Conservation (phyloP, 257 asterid genomes). For the Solanum chaucha region DNA sequence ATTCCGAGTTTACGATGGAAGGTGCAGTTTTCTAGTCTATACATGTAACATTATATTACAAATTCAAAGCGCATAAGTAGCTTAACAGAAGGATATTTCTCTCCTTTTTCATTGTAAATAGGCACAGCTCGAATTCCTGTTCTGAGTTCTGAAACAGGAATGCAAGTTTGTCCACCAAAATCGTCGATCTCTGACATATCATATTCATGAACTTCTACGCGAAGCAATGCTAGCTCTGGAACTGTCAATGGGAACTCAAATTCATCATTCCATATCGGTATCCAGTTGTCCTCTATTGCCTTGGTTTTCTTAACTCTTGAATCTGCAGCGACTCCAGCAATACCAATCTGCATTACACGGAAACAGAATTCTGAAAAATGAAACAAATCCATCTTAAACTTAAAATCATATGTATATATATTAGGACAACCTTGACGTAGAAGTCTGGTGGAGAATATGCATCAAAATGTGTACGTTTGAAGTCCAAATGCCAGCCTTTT, state of each 20-base stretch:
- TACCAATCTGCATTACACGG: conserved; percentile 39
- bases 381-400: too few species aligned
- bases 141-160: conserved; percentile 67
- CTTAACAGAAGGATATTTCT: conserved; percentile 57
- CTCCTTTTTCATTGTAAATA: conserved; percentile 49
- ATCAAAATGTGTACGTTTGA: too few species aligned
- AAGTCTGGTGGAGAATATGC: too few species aligned
- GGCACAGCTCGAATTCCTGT: conserved; percentile 61
- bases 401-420: too few species aligned
- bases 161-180: conserved; percentile 84
- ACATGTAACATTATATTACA: conserved; percentile 8
- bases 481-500: too few species aligned
- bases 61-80: conserved; percentile 48
- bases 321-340: conserved; percentile 67
- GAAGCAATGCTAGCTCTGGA: conserved; percentile 68
- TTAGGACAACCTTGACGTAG: too few species aligned
- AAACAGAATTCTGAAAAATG: neutral
- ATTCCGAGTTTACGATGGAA: neutral
- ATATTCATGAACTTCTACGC: conserved; percentile 75
- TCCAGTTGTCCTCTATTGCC: conserved; percentile 61
- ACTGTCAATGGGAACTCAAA: conserved; percentile 49
- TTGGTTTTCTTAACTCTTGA: conserved; percentile 34
- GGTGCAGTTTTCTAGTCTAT: neutral
- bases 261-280: conserved; percentile 67
- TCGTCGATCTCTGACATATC: conserved; percentile 68